Evolutionary conservation across 148 eudicot genomes (phyloP).

Genomic region (Chenopodium quinoa): DNA sequence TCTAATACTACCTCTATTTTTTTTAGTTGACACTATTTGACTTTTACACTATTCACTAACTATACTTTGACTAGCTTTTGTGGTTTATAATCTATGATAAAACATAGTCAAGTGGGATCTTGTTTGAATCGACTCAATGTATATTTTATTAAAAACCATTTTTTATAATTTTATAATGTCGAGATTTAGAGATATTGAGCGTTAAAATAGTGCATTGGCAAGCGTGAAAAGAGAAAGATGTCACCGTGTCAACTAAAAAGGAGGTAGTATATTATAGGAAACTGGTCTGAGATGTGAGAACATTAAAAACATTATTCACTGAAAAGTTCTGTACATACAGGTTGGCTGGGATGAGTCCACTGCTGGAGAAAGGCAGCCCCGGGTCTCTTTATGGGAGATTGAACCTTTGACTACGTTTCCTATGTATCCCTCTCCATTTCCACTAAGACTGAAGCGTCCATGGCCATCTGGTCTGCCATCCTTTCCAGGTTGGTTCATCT

Average conservation of each 20-base stretch:
- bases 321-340: constrained; percentile 34
- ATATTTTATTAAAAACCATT: too few species aligned
- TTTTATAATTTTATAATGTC: too few species aligned
- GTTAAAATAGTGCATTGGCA: too few species aligned
- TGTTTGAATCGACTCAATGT: too few species aligned
- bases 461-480: constrained; percentile 73
- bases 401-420: constrained; percentile 86
- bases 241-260: too few species aligned
- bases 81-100: too few species aligned
- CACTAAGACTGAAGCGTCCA: constrained; percentile 73
- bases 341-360: constrained; percentile 95
- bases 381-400: constrained; percentile 84
- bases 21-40: too few species aligned
- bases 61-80: too few species aligned
- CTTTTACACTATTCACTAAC: too few species aligned
- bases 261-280: neutral
- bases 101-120: too few species aligned
- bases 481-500: constrained; percentile 41
- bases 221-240: too few species aligned
- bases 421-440: constrained; percentile 77
- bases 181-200: too few species aligned
- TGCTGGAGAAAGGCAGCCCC: constrained; percentile 77
- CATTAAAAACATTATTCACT: neutral
- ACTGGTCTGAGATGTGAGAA: neutral
- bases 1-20: neutral